Base-by-base conservation (phyloP, 1,284 basidiomycete genomes). In the Farysia itapuensis region DNA sequence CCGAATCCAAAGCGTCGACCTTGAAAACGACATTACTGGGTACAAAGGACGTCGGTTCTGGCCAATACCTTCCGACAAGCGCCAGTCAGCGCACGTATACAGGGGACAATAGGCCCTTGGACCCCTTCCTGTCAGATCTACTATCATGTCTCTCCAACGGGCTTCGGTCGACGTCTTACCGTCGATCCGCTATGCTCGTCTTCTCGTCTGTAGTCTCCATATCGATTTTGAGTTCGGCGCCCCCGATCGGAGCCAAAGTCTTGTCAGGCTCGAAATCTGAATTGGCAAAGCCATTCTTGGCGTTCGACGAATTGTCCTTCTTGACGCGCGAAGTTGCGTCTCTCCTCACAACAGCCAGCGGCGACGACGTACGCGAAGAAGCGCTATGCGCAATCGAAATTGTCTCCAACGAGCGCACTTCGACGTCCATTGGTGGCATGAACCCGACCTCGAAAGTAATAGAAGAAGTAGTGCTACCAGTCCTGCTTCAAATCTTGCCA, bases 321-420 rank as follows among this genome's bases (percentile, higher is more conserved):
- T 79, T 91, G 32, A 87, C 93, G 1, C 84, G 86, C 46, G 85
- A 84, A 42, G 81, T 88, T 23, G 85, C 89, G 65, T 86, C 89
- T 26, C 57, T 81, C 36, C 78, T 91, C 9, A 77, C 90, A 24
- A 79, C 82, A 26, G 80, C 81, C 18, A 80, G 82, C 30, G 79
- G 81, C 20, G 82, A 84, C 13, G 84, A 86, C 16, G 79, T 79
- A 11, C 56, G 77, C 69, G 79, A 53, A 33, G 77, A 67, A 18
- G 43, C 39, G 2, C 38, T 60, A 20, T 50, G 54, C 43, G 44
- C 57, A 21, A 48, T 54, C 22, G 37, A 44, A 19, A 53, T 50
- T n/a, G 42, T 52, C 18, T 51, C 36, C 72, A 90, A 90, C 58
- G 82, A 85, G 36, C 81, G 82, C 9, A 83, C 85, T 3, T 79